These are phyloP conservation scores for Ceriops decandra DNA, from an alignment of 345 rosid species.

Conservation along the genomic window DNA sequence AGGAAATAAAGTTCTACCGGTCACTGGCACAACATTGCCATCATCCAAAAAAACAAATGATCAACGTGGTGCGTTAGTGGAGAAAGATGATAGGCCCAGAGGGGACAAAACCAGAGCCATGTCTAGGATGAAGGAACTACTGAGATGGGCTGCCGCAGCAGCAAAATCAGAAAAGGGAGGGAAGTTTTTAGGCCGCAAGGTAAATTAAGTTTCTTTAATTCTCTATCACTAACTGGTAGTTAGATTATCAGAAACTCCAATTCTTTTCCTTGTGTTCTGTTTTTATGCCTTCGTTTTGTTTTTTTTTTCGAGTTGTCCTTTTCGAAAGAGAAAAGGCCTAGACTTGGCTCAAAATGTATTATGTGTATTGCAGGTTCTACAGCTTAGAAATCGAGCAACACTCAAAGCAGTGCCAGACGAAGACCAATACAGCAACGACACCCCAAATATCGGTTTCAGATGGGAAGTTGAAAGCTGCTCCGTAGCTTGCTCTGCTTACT, in stretches of 20 bases:
- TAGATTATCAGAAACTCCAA: neutral
- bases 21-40: conserved; percentile 28
- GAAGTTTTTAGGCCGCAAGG: conserved; percentile 65
- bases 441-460: conserved; percentile 66
- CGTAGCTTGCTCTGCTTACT: conserved; percentile 42
- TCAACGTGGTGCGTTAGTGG: conserved; percentile 16
- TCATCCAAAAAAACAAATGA: conserved; percentile 22
- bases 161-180: conserved; percentile 63
- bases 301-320: too few relatives aligned
- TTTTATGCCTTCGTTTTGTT: too few relatives aligned
- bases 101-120: conserved; percentile 50
- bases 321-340: neutral
- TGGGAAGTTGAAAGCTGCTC: conserved; percentile 77
- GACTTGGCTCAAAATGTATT: neutral
- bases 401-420: conserved; percentile 49
- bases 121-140: conserved; percentile 71
- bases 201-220: conserved; percentile 6
- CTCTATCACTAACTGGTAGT: too few relatives aligned
- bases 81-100: conserved; percentile 38
- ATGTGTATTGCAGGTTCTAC: conserved; percentile 36
- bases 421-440: conserved; percentile 47
- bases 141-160: conserved; percentile 76
- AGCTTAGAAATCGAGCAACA: conserved; percentile 39
- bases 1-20: conserved; percentile 51
- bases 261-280: neutral